A percentile compares a stretch with the other conserved stretches of the same genome.
Evolutionary conservation across 1,284 basidiomycete species (phyloP).

Genomic region (Tilletia indica): DNA sequence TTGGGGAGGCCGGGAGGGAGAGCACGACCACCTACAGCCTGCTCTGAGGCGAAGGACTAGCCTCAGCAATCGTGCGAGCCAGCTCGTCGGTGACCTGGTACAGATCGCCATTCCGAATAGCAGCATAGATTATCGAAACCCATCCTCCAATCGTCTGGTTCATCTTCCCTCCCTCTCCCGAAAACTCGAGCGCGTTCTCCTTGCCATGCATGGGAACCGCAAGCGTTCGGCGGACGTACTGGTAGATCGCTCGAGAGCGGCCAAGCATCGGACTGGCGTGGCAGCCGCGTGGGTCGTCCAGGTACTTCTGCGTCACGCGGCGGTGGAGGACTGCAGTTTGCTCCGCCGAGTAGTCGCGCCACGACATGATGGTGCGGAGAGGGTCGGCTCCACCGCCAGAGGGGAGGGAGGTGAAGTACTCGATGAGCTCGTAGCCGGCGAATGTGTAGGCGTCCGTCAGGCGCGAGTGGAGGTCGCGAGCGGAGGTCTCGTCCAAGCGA

Average conservation of each 20-base stretch:
- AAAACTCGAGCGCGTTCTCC: constrained; percentile 45
- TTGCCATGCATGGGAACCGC: constrained; percentile 48
- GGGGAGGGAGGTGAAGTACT: constrained; percentile 45
- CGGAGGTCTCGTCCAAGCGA: constrained; percentile 46
- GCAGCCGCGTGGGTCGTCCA: constrained; percentile 43
- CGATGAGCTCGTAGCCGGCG: constrained; percentile 39
- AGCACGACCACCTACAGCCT: neutral
- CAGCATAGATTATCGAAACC: constrained; percentile 37
- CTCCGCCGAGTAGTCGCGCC: constrained; percentile 37
- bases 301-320: constrained; percentile 36
- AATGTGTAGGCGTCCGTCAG: constrained; percentile 43
- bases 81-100: constrained; percentile 36
- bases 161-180: constrained; percentile 33
- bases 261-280: constrained; percentile 43
- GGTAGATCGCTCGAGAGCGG: constrained; percentile 40
- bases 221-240: constrained; percentile 44
- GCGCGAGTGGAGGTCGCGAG: constrained; percentile 38
- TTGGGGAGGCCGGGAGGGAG: too few species aligned
- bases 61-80: constrained; percentile 25
- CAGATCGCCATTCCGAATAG: constrained; percentile 39
- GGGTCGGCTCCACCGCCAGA: constrained; percentile 45
- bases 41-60: constrained; percentile 5
- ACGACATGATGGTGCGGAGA: constrained; percentile 44
- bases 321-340: constrained; percentile 40
- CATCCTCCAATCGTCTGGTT: constrained; percentile 36